Base-by-base conservation (phyloP, 805 yeast genomes). In the Hanseniaspora valbyensis region DNA sequence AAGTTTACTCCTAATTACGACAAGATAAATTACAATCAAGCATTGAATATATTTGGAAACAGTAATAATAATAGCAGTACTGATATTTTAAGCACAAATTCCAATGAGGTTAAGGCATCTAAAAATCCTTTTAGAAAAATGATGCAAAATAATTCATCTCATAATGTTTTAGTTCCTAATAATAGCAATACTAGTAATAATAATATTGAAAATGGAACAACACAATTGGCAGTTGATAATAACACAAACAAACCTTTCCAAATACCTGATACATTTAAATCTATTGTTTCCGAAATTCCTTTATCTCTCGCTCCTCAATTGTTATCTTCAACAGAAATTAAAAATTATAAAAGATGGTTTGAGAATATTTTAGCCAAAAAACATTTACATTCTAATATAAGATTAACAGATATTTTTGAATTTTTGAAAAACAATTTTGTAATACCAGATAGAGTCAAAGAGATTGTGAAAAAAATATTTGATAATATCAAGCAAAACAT, bases 291-390 rank as follows among this genome's bases (percentile, higher is more conserved):
- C 8, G 57, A 67, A 10, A 73, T 79, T 2, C 86, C 89, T 0
- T 64, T 83, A 45, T 76, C 87, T 2, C 66, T 84, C n/a, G 70
- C 80, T 1, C 73, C 77, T 1, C 75, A 73, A 42, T 86, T 86
- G 52, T 72, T 90, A 42, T 75, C 95, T 0, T 72, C 73, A 18
- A 83, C 82, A 52, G 98, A 90, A 64, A 75, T 79, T 12, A 78
- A 81, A 58, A 83, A 96, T 1, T 90, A 90, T 64, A 76, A 90
- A 57, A 71, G 96, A 56, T 90, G 98, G 98, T 90, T 89, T 64
- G 82, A 87, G 56, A 89, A 86, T 59, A 77, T 90, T 29, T 74
- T 83, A 33, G 73, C 83, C 41, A 75, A 89, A 49, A 82, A 83
- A 55, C 79, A 80, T 34, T 21, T 38, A 2, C 73, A 80, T 39